Conservation (phyloP, 2,329 filamentous ascomycete genomes). For the Ascochyta fabae region DNA sequence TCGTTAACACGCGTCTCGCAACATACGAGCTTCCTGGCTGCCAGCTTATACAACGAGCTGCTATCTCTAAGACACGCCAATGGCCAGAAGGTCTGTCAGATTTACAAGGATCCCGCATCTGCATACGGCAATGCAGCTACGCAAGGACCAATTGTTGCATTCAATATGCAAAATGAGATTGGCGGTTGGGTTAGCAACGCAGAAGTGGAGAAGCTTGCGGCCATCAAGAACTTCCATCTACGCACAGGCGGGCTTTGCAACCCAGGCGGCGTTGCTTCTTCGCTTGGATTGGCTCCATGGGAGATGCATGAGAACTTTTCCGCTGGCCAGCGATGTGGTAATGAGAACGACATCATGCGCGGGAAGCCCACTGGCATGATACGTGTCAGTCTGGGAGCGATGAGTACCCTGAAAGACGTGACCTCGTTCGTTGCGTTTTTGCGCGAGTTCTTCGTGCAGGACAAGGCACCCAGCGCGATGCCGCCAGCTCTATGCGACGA, state of each 20-base stretch:
- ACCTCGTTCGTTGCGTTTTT: conserved; percentile 74
- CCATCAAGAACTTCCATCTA: conserved; percentile 79
- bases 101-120: conserved; percentile 62
- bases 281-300: conserved; percentile 75
- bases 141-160: conserved; percentile 79
- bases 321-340: conserved; percentile 82
- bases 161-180: conserved; percentile 75
- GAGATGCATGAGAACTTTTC: conserved; percentile 88
- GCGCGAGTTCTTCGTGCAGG: conserved; percentile 53
- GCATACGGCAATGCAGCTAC: conserved; percentile 53
- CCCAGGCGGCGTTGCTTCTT: conserved; percentile 80
- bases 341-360: conserved; percentile 78
- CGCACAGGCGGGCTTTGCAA: conserved; percentile 92
- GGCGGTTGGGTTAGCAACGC: conserved; percentile 80
- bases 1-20: conserved; percentile 72
- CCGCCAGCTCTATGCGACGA: conserved; percentile 30
- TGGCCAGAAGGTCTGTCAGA: conserved; percentile 65
- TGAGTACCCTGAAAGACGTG: conserved; percentile 82
- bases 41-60: conserved; percentile 65
- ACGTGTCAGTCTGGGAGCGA: conserved; percentile 84
- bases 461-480: conserved; percentile 14
- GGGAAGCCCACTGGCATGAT: conserved; percentile 90
- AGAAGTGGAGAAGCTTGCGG: conserved; percentile 87
- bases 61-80: conserved; percentile 71
- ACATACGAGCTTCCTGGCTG: conserved; percentile 73